These are phyloP conservation scores for Aegilops umbellulata DNA, from an alignment of 176 grass and related monocot species.

Conservation along the genomic window DNA sequence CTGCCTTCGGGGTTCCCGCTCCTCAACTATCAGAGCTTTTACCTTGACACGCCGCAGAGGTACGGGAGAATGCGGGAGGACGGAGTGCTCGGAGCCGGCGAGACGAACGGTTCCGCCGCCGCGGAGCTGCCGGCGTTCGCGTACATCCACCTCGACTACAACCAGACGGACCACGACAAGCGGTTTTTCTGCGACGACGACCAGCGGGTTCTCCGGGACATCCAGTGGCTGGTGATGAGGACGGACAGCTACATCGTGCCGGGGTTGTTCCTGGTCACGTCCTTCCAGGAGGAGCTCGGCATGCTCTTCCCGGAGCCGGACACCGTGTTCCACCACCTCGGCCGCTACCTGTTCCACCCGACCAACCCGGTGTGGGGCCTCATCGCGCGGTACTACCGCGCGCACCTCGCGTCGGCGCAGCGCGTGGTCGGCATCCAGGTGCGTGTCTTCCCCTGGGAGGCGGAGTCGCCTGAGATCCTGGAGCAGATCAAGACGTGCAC, in stretches of 20 bases:
- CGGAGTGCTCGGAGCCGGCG: neutral
- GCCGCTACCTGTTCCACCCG: slow-evolving; percentile 43
- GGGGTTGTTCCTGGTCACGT: slow-evolving; percentile 17
- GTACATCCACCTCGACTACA: slow-evolving; percentile 20
- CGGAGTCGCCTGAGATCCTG: neutral
- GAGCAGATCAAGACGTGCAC: neutral
- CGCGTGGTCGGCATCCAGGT: neutral
- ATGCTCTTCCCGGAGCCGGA: slow-evolving; percentile 29
- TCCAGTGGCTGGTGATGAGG: slow-evolving; percentile 39
- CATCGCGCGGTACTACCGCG: slow-evolving; percentile 35
- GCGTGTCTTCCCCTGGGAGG: neutral
- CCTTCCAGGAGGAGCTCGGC: slow-evolving; percentile 29
- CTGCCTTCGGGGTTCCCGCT: slow-evolving; percentile 57
- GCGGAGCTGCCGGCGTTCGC: neutral
- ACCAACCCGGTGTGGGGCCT: slow-evolving; percentile 43
- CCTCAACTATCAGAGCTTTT: neutral
- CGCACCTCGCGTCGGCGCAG: neutral
- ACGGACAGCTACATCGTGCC: slow-evolving; percentile 38
- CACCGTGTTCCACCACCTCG: slow-evolving; percentile 40
- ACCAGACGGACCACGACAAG: slow-evolving; percentile 1
- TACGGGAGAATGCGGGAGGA: neutral
- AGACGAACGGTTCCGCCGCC: neutral
- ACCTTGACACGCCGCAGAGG: neutral
- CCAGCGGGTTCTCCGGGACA: slow-evolving; percentile 19
- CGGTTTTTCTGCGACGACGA: slow-evolving; percentile 38